Conservation (phyloP, 768 basidiomycete genomes). For the Strobilomyces confusus region DNA sequence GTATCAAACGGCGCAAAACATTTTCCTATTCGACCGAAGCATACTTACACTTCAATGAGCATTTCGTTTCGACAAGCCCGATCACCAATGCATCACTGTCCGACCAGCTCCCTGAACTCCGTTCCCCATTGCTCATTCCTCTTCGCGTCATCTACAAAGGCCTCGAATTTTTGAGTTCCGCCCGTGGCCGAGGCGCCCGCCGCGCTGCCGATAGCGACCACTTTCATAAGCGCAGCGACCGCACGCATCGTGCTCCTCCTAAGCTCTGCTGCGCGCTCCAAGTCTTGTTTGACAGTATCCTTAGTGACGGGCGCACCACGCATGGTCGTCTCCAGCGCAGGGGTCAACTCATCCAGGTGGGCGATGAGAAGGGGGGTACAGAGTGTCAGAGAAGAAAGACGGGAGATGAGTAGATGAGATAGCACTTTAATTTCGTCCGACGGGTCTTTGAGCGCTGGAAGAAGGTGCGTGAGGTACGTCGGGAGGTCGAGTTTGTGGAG, state of each 20-base stretch:
- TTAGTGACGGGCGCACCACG: conserved; percentile 86
- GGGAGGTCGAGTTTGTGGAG: conserved; percentile 83
- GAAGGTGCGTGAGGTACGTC: conserved; percentile 76
- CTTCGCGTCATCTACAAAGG: conserved; percentile 70
- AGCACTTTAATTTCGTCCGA: conserved; percentile 98
- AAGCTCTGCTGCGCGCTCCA: conserved; percentile 84
- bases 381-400: conserved; percentile 71
- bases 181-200: conserved; percentile 29
- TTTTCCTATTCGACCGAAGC: not conserved
- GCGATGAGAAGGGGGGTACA: conserved; percentile 38
- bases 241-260: conserved; percentile 88
- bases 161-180: conserved; percentile 58
- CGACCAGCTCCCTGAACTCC: conserved; percentile 48
- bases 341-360: conserved; percentile 79
- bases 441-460: conserved; percentile 80
- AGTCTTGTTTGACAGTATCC: conserved; percentile 92
- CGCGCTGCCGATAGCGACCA: conserved; percentile 54
- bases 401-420: conserved; percentile 92
- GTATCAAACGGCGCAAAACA: not conserved
- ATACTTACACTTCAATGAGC: not conserved
- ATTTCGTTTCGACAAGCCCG: not conserved
- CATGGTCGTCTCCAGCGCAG: conserved; percentile 83
- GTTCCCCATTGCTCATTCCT: conserved; percentile 60
- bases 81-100: conserved; percentile 21
- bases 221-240: conserved; percentile 80